Conservation (phyloP, 2,329 filamentous ascomycete genomes). For the Epichloe elymi region DNA sequence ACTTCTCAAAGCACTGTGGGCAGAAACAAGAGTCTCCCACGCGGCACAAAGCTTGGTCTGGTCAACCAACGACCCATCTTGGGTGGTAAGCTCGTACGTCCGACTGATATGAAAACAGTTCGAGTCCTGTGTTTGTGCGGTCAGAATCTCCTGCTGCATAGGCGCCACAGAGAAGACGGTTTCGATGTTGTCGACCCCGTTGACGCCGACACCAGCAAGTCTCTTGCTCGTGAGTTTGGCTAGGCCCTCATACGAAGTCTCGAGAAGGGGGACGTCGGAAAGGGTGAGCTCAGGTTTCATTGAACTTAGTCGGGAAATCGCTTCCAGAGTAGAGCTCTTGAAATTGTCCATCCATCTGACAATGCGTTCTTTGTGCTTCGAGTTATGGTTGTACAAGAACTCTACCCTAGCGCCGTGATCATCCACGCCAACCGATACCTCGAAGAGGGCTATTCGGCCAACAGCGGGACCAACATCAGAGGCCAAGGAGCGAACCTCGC, state of each 20-base stretch:
- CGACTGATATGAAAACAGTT: slow-evolving; percentile 31
- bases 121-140: slow-evolving; percentile 28
- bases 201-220: slow-evolving; percentile 26
- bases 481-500: slow-evolving; percentile 22
- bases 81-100: slow-evolving; percentile 33
- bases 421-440: slow-evolving; percentile 34
- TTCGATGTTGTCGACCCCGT: slow-evolving; percentile 32
- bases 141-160: slow-evolving; percentile 35
- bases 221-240: slow-evolving; percentile 29
- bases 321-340: slow-evolving; percentile 31
- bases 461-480: slow-evolving; percentile 33
- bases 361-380: slow-evolving; percentile 29
- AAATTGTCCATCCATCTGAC: slow-evolving; percentile 33
- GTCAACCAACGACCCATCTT: slow-evolving; percentile 25
- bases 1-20: slow-evolving; percentile 33
- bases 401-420: slow-evolving; percentile 29
- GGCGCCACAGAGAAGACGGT: slow-evolving; percentile 34
- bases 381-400: slow-evolving; percentile 29
- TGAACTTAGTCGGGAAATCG: slow-evolving; percentile 26
- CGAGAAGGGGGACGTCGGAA: slow-evolving; percentile 34
- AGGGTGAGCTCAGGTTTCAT: slow-evolving; percentile 35
- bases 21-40: slow-evolving; percentile 35
- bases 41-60: slow-evolving; percentile 32
- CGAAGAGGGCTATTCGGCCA: slow-evolving; percentile 36
- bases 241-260: slow-evolving; percentile 33